A percentile compares a stretch with the other conserved stretches of the same genome.
phyloP scores from a whole-genome alignment of 73 alveolate genomes.

The Effrenium voratum region DNA sequence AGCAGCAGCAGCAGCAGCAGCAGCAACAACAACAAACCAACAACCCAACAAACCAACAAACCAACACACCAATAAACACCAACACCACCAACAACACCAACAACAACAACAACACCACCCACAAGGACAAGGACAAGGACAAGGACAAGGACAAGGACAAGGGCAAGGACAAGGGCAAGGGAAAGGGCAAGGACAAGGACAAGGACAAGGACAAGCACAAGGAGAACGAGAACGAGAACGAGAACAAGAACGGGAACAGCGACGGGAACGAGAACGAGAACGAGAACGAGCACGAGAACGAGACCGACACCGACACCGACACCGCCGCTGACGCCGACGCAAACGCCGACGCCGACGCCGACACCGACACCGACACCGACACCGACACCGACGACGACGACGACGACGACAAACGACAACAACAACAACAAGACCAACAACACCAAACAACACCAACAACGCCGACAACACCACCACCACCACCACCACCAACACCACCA shows the following conservation, averaged over 20 bases:
- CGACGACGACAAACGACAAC: no score
- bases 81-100: not conserved
- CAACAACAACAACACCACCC: not conserved
- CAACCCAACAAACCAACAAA: not conserved
- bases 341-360: no score
- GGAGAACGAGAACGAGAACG: not conserved
- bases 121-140: not conserved
- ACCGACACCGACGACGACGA: no score
- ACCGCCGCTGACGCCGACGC: no score
- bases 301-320: no score
- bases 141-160: not conserved
- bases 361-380: no score
- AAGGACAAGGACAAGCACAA: not conserved
- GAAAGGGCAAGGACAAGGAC: not conserved
- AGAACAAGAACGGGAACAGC: not conserved
- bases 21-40: not conserved
- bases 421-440: no score
- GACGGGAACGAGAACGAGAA: not conserved
- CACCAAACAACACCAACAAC: not conserved
- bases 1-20: not conserved
- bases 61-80: not conserved
- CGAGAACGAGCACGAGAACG: no score
- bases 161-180: not conserved
- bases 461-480: no score
- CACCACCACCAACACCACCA: no score